Evolutionary conservation across 306 rosid genomes (phyloP), one percentile per base, ranked within the genome.

Genomic region (Canavalia gladiata): DNA sequence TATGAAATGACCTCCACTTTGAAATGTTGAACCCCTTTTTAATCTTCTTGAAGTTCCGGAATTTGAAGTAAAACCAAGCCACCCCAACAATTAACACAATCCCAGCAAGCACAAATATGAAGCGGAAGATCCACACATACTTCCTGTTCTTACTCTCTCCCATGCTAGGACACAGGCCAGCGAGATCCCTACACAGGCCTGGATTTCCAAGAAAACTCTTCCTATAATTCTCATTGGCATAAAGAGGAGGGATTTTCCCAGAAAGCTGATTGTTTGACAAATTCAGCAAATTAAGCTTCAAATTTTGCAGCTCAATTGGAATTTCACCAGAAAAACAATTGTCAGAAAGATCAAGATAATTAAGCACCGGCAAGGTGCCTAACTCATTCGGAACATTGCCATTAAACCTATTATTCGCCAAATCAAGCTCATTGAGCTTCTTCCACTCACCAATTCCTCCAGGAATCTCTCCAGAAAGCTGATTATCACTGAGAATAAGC

Each of bases 1-100:
- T 92, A 56, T 92, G 97, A 75, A 92, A 92, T 0, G 97, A 92
- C 69, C 74, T 88, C 97, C 97, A 92, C 75, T 88, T 92, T 7
- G 88, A 85, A 42, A 88, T 39, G 47, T 68, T 69, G 28, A 64
- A 51, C 41, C 88, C 86, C 39, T 84, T 89, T 58, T 87, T 86
- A 59, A 74, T 81, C 88, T 88, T 89, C 82, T 86, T 90, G 83
- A 85, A 84, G 35, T 80, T 80, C 50, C 37, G 58, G 83, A 85
- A 91, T 75, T 91, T 92, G 29, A 82, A 76, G 79, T 72, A 91
- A 87, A 92, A 89, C 87, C 92, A 87, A 0, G 77, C 74, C 67
- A 92, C 75, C 66, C 97, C 97, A 57, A 87, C 84, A 13, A 88
- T 52, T 56, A 92, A 83, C 78, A 91, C 94, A 79, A 83, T 29